A percentile compares a stretch with the other conserved stretches of the same genome.
These are phyloP conservation scores for Dactylorhiza incarnata DNA, from an alignment of 106 monocot species.

Conservation along the genomic window DNA sequence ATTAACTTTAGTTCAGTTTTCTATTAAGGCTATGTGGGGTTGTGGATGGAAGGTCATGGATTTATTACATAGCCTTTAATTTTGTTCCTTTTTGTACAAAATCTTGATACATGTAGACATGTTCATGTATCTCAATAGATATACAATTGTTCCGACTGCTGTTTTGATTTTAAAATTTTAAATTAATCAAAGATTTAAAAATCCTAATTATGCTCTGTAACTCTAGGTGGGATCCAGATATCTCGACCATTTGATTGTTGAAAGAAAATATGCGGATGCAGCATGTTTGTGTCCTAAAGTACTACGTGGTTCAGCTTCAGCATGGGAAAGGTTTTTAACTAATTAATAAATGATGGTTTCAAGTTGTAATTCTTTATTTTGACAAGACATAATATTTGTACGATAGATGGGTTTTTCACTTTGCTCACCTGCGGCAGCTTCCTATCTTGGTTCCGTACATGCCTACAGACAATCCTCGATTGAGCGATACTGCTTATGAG, in stretches of 20 bases:
- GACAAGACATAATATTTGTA: slow-evolving; percentile 10
- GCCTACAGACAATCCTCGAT: slow-evolving; percentile 76
- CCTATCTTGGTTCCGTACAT: slow-evolving; percentile 94
- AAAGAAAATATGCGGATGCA: slow-evolving; percentile 95
- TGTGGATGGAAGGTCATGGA: not conserved
- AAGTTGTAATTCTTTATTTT: slow-evolving; percentile 4
- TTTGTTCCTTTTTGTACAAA: not conserved
- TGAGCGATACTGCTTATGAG: slow-evolving; percentile 96
- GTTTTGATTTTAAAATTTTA: not conserved
- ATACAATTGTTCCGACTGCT: not conserved
- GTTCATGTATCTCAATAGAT: not conserved
- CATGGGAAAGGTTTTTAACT: slow-evolving; percentile 75
- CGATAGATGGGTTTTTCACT: slow-evolving; percentile 94
- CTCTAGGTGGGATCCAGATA: slow-evolving; percentile 90
- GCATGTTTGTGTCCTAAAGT: slow-evolving; percentile 91
- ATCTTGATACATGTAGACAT: not conserved
- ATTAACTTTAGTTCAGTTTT: not conserved
- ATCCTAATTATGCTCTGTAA: not conserved
- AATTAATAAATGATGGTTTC: not conserved
- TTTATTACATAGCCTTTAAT: not conserved
- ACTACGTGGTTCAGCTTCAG: slow-evolving; percentile 84
- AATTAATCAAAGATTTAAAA: not conserved
- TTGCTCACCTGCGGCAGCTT: slow-evolving; percentile 94
- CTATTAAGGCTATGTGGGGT: not conserved
- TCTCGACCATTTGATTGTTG: slow-evolving; percentile 90